Conservation (phyloP, 1,139 yeast genomes). For the Williopsis jadinii region DNA sequence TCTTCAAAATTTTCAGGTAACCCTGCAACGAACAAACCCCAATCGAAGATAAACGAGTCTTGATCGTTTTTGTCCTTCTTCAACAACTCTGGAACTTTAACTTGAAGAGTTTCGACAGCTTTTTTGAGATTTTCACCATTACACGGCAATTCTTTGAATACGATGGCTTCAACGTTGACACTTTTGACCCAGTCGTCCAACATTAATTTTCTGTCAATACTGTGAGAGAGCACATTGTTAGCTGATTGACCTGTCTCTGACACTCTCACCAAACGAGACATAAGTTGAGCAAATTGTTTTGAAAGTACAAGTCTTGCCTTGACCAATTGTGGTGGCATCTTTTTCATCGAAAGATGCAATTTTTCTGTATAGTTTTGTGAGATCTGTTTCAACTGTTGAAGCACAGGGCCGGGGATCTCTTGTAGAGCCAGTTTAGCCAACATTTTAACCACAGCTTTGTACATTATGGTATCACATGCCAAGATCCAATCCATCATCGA, state of each 20-base stretch:
- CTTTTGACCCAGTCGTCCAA: constrained; percentile 48
- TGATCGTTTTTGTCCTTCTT: constrained; percentile 12
- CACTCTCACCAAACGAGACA: constrained; percentile 51
- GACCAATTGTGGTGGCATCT: constrained; percentile 46
- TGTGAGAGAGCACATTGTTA: constrained; percentile 40
- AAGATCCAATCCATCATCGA: constrained; percentile 53
- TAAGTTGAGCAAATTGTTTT: constrained; percentile 46
- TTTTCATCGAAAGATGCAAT: constrained; percentile 31
- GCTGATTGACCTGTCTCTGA: constrained; percentile 56
- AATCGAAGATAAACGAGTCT: constrained; percentile 21
- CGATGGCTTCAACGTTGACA: constrained; percentile 44
- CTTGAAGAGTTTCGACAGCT: constrained; percentile 35
- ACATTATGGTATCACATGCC: constrained; percentile 58
- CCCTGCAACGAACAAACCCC: constrained; percentile 35
- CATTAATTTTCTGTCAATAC: constrained; percentile 46
- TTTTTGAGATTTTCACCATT: constrained; percentile 26
- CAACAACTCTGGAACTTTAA: constrained; percentile 38
- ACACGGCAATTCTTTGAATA: constrained; percentile 53
- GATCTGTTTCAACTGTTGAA: constrained; percentile 41
- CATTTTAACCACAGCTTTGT: constrained; percentile 54
- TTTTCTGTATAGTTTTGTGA: constrained; percentile 36
- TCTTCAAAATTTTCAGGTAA: constrained; percentile 42
- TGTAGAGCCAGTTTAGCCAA: constrained; percentile 63
- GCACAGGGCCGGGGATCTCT: constrained; percentile 50
- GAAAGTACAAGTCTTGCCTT: constrained; percentile 50